Conservation (phyloP, 2,329 filamentous ascomycete species). For the Hypomyces perniciosus region DNA sequence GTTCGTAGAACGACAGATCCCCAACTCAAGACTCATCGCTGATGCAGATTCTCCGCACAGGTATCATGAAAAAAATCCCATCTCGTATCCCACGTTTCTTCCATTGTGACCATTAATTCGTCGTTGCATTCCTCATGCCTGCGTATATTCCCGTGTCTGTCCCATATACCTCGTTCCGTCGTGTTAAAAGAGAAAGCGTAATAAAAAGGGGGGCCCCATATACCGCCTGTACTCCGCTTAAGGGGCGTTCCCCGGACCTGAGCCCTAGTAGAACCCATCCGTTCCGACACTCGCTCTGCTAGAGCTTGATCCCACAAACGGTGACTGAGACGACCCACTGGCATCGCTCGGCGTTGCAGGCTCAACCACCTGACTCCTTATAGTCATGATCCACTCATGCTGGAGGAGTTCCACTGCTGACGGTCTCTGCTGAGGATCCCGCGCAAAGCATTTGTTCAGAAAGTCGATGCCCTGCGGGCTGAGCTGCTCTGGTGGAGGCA, state of each 20-base stretch:
- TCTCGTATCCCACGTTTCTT: too few species aligned
- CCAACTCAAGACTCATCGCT: too few species aligned
- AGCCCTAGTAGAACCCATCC: conserved; percentile 21
- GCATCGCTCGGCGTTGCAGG: conserved; percentile 56
- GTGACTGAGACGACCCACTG: conserved; percentile 36
- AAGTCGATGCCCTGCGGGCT: conserved; percentile 84
- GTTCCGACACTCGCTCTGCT: conserved; percentile 24
- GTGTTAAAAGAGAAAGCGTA: neutral
- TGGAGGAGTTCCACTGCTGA: conserved; percentile 85
- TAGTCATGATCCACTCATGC: conserved; percentile 80
- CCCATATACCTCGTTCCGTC: too few species aligned
- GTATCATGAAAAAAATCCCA: too few species aligned
- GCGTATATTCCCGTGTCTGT: too few species aligned
- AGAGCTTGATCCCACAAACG: conserved; percentile 26
- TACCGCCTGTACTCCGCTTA: neutral
- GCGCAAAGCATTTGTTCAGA: conserved; percentile 75
- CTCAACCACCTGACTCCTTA: conserved; percentile 59
- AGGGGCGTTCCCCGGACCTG: neutral
- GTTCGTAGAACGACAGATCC: too few species aligned
- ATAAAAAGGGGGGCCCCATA: neutral
- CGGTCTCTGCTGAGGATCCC: conserved; percentile 72
- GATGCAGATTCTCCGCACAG: too few species aligned
- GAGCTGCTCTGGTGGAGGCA: conserved; percentile 77
- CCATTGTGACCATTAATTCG: too few species aligned
- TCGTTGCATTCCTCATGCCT: too few species aligned